Evolutionary conservation across 257 asterid species (phyloP), one percentile per base, ranked within the genome.

Genomic region (Dorcoceras hygrometricum): DNA sequence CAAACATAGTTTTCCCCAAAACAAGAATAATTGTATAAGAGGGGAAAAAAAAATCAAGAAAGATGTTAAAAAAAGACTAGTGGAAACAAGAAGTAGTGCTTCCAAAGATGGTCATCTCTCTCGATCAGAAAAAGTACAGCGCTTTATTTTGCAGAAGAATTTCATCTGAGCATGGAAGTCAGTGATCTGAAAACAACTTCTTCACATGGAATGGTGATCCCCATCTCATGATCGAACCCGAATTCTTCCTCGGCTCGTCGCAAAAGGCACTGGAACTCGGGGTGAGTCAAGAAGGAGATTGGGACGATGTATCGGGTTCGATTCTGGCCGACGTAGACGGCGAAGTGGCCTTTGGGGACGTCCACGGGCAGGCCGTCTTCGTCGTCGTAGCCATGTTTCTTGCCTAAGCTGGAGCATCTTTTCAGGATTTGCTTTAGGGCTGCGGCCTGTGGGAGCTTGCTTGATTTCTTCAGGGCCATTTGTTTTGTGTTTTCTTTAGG

Each of bases 321-420:
- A 23, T 82, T 80, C 29, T 82, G 78, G 0, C 87, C 87, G 0
- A 82, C 81, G 39, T 80, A 82, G 0, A 82, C 81, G n/a, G 77
- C 81, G 32, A 82, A 82, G 61, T 82, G 87, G 0, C 85, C 87
- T 67, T 82, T 82, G 5, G 87, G 87, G 0, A 82, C 87, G 74
- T 79, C 87, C 8, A 67, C 19, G 0, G 87, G 85, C 4, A 70
- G 80, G 0, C 72, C 77, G 9, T 82, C 80, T 34, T 76, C 80
- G 18, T 66, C 50, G 3, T 61, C 60, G 62, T 76, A 73, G 0
- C 69, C 72, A 2, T 74, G 53, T 39, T 76, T 79, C 80, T 68
- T 82, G 14, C 87, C 87, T 57, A 82, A 75, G 64, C 87, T 82
- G 1, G 87, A 76, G 63, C 87, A 82, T 58, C 82, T 71, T 39